These are phyloP conservation scores for Plenodomus lindquistii DNA, from an alignment of 2,329 filamentous ascomycete genomes.

Conservation along the genomic window DNA sequence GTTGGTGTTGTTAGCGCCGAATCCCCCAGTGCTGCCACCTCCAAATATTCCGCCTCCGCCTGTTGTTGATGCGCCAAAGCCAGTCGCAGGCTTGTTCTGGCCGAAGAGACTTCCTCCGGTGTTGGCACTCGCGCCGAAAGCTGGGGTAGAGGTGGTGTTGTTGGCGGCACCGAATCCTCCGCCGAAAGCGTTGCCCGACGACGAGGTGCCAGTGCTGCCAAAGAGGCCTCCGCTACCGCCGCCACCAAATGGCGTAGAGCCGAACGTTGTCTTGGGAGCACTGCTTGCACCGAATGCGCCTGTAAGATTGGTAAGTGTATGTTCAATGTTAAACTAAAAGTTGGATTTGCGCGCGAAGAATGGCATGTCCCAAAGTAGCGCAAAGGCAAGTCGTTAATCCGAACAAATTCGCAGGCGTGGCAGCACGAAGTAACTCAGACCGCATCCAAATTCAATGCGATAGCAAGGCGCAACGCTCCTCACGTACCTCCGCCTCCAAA, in stretches of 20 bases:
- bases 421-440: background rate
- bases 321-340: background rate
- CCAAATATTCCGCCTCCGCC: slow-evolving; percentile 35
- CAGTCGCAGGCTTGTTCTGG: slow-evolving; percentile 27
- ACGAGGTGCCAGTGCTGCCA: slow-evolving; percentile 21
- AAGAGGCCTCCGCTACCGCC: slow-evolving; percentile 41
- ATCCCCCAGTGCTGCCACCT: slow-evolving; percentile 31
- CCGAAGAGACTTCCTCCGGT: slow-evolving; percentile 38
- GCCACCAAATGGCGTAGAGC: slow-evolving; percentile 40
- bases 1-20: slow-evolving; percentile 26
- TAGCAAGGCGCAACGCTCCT: slow-evolving; percentile 37
- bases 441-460: slow-evolving; percentile 25
- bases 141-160: slow-evolving; percentile 23
- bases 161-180: slow-evolving; percentile 22
- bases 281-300: slow-evolving; percentile 38
- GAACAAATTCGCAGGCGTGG: background rate
- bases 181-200: slow-evolving; percentile 11
- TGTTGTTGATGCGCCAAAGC: slow-evolving; percentile 32
- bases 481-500: slow-evolving; percentile 46
- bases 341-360: slow-evolving; percentile 2
- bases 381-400: background rate
- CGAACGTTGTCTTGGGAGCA: slow-evolving; percentile 25
- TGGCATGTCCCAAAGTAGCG: background rate
- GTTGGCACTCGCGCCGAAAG: slow-evolving; percentile 32
- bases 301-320: slow-evolving; percentile 29